These are phyloP conservation scores for Metschnikowia peoriensis DNA, from an alignment of 805 yeast species.

Conservation along the genomic window DNA sequence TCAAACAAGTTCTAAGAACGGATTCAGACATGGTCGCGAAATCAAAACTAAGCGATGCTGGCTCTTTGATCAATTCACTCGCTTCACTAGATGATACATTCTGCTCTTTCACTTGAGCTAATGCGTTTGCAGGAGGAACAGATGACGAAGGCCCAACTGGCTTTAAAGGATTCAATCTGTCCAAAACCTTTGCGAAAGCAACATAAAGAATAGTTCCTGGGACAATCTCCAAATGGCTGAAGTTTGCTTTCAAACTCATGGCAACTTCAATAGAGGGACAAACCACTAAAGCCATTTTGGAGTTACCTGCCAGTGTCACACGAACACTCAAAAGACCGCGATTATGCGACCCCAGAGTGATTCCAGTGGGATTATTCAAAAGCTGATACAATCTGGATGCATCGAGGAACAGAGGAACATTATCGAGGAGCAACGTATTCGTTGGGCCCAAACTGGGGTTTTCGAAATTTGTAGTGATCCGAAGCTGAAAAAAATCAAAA, in stretches of 20 bases:
- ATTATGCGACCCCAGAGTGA: conserved; percentile 57
- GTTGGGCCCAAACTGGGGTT: conserved; percentile 75
- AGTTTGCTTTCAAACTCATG: conserved; percentile 68
- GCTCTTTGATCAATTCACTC: not conserved
- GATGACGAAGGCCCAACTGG: not conserved
- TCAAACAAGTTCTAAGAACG: conserved; percentile 6
- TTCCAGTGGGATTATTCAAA: conserved; percentile 29
- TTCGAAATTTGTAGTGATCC: conserved; percentile 68
- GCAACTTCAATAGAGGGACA: conserved; percentile 73
- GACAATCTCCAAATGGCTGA: conserved; percentile 79
- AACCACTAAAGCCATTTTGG: conserved; percentile 53
- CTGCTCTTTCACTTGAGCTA: not conserved
- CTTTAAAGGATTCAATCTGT: conserved; percentile 18
- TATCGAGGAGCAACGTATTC: conserved; percentile 72
- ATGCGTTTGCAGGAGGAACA: not conserved
- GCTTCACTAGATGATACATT: not conserved
- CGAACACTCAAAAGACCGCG: conserved; percentile 58
- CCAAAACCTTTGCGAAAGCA: conserved; percentile 74
- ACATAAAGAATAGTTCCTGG: conserved; percentile 76
- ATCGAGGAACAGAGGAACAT: conserved; percentile 73
- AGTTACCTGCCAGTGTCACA: conserved; percentile 19
- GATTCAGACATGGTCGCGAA: conserved; percentile 5
- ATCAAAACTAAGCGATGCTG: not conserved
- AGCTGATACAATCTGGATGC: conserved; percentile 34
- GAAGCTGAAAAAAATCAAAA: conserved; percentile 54